Conservation (phyloP, 495 filamentous ascomycete genomes). For the Podospora sp. region DNA sequence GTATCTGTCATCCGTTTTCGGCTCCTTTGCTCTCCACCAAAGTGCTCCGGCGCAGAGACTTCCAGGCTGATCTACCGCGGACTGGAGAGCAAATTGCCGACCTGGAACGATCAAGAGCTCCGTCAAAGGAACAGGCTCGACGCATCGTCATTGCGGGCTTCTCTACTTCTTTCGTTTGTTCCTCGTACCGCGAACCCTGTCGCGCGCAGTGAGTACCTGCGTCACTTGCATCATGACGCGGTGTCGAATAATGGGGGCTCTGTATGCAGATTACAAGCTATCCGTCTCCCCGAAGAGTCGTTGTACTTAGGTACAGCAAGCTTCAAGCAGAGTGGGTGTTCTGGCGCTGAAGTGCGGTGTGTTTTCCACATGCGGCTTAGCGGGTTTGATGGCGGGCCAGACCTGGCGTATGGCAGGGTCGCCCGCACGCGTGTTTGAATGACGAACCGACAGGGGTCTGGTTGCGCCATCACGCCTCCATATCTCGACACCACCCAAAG, state of each 20-base stretch:
- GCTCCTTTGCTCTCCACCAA: too few species aligned
- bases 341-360: not conserved
- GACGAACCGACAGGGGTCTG: slow-evolving; percentile 29
- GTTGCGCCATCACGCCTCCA: slow-evolving; percentile 27
- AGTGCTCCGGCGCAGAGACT: too few species aligned
- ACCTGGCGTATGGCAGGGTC: slow-evolving; percentile 20
- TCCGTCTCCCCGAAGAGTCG: not conserved
- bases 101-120: too few species aligned
- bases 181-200: not conserved
- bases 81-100: too few species aligned
- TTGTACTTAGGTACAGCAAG: not conserved
- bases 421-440: slow-evolving; percentile 20
- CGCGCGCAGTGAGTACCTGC: not conserved
- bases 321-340: not conserved
- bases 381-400: slow-evolving; percentile 8
- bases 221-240: not conserved
- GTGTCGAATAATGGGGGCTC: not conserved
- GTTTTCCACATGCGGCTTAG: slow-evolving; percentile 3
- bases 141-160: not conserved
- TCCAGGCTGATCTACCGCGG: too few species aligned
- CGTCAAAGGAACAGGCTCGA: not conserved
- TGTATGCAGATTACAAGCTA: not conserved
- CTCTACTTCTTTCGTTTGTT: not conserved
- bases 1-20: too few species aligned
- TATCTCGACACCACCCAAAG: slow-evolving; percentile 6